Conservation (phyloP, 371 early-diverging fungal species). For the Mortierella sp. region DNA sequence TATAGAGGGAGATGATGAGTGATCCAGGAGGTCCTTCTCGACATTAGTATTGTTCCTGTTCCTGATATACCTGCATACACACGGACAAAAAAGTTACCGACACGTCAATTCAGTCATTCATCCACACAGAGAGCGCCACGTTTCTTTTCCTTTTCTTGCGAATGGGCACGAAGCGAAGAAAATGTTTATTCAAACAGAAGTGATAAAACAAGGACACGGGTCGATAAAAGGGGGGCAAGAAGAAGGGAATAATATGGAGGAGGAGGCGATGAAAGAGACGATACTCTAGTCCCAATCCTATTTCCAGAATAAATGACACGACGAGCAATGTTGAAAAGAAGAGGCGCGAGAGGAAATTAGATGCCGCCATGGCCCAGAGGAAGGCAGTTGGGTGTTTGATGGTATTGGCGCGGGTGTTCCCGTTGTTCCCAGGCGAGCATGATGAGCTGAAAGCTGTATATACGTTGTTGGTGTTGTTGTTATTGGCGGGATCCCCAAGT, state of each 20-base stretch:
- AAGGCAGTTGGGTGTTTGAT: conserved; percentile 43
- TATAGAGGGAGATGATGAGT: neutral
- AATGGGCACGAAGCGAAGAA: neutral
- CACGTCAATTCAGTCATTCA: neutral
- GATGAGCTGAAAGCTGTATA: conserved; percentile 40
- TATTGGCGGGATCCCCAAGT: neutral
- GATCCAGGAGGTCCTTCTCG: neutral
- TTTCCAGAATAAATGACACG: neutral
- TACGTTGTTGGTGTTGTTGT: neutral
- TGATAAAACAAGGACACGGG: neutral
- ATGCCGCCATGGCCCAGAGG: conserved; percentile 39
- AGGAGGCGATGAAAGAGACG: neutral
- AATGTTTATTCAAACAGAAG: neutral
- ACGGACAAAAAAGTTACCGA: neutral
- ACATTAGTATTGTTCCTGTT: neutral
- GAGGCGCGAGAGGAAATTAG: neutral
- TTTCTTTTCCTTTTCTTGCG: no score
- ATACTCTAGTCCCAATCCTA: neutral
- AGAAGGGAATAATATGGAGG: neutral
- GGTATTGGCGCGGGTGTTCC: conserved; percentile 34
- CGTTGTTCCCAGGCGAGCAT: conserved; percentile 50
- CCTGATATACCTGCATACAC: neutral
- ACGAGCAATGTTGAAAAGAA: neutral
- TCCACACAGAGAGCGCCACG: no score
- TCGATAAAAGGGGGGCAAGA: neutral